Evolutionary conservation across 2,329 filamentous ascomycete species (phyloP).

Genomic region (Emmonsia crescens): DNA sequence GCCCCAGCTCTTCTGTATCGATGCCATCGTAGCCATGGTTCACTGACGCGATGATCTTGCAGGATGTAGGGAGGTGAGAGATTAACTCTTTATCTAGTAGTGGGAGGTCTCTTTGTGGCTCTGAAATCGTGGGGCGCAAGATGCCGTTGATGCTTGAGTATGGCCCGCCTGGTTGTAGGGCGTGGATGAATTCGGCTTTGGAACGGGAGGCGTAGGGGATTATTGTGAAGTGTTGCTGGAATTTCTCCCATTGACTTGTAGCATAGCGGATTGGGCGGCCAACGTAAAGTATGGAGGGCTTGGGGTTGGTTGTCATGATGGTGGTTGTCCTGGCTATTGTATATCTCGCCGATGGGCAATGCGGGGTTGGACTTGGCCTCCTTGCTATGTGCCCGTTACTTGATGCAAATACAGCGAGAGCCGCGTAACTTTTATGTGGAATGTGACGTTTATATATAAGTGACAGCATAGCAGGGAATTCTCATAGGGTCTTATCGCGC

Average conservation of each 20-base stretch:
- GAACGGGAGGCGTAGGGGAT: constrained; percentile 8
- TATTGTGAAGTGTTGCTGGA: constrained; percentile 11
- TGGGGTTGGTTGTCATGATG: constrained; percentile 6
- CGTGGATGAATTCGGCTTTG: constrained; percentile 9
- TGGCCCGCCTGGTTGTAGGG: constrained; percentile 8
- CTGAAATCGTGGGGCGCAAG: constrained; percentile 9
- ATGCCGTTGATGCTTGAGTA: constrained; percentile 13
- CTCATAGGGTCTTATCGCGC: background rate
- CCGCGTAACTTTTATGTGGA: background rate
- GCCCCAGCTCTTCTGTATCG: constrained; percentile 12
- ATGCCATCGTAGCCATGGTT: constrained; percentile 13
- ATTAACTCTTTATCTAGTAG: constrained; percentile 11
- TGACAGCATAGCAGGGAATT: background rate
- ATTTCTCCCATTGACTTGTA: constrained; percentile 8
- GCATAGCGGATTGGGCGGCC: constrained; percentile 9
- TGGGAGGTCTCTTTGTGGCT: constrained; percentile 4
- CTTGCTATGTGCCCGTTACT: background rate
- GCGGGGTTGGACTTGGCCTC: background rate
- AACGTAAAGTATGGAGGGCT: constrained; percentile 11
- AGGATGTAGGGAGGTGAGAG: constrained; percentile 9
- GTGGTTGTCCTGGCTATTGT: background rate
- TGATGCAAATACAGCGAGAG: background rate
- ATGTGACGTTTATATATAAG: background rate
- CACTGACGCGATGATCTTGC: constrained; percentile 11
- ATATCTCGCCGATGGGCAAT: background rate